phyloP scores from a whole-genome alignment of 768 basidiomycete genomes.

The Suillus lakei region DNA sequence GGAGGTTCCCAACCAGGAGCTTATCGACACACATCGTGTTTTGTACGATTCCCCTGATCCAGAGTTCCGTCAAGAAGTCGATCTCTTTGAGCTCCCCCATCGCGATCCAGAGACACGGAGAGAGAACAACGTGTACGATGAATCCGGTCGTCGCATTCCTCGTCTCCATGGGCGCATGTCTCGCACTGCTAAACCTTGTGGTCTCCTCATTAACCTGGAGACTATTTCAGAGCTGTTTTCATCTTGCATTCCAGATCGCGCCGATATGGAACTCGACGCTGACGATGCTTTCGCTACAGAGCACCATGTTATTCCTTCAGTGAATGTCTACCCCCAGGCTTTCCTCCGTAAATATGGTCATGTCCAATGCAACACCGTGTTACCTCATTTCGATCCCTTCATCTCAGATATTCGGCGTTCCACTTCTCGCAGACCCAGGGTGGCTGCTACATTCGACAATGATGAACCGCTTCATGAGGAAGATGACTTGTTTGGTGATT shows the following conservation, averaged over 20 bases:
- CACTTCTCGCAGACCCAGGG: not conserved
- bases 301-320: fast-evolving
- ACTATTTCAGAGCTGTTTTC: not conserved
- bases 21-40: not conserved
- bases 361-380: not conserved
- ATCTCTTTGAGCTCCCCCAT: not conserved
- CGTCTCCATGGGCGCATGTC: not conserved
- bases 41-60: not conserved
- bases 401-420: not conserved
- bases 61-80: not conserved
- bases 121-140: not conserved
- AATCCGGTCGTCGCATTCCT: not conserved
- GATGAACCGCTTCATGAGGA: not conserved
- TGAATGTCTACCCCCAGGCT: not conserved
- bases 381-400: not conserved
- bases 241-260: not conserved
- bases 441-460: not conserved
- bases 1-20: not conserved
- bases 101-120: not conserved
- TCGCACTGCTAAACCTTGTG: not conserved
- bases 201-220: not conserved
- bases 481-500: not conserved
- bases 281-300: not conserved
- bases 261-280: not conserved
- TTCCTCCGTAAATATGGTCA: not conserved